These are phyloP conservation scores for Magnaporthales sp. DNA, from an alignment of 2,329 filamentous ascomycete species.

Conservation along the genomic window DNA sequence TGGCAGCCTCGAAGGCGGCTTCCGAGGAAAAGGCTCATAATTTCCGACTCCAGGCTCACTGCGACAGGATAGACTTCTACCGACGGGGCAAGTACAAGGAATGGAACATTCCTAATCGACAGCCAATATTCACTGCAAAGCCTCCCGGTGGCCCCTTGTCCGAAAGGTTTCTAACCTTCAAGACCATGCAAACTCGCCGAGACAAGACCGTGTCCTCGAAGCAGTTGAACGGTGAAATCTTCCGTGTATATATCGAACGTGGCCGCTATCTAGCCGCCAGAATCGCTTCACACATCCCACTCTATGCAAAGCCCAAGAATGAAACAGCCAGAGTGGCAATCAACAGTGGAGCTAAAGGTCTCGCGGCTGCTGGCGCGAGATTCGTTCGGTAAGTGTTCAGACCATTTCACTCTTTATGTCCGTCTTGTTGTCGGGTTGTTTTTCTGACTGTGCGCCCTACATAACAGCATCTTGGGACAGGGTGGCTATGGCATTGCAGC, in stretches of 20 bases:
- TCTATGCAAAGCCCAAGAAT: not conserved
- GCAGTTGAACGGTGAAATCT: too few species aligned
- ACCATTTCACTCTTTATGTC: not conserved
- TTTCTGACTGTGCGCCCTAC: not conserved
- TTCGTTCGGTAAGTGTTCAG: not conserved
- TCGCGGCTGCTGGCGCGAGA: not conserved
- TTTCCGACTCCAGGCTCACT: not conserved
- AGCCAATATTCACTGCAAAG: not conserved
- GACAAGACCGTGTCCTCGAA: not conserved
- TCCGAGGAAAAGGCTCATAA: not conserved
- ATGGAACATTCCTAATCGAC: not conserved
- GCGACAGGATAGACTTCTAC: not conserved
- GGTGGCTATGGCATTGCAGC: not conserved
- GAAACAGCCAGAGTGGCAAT: not conserved
- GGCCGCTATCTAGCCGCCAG: not conserved
- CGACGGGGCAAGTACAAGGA: not conserved
- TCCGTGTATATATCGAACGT: too few species aligned
- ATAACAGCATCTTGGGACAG: not conserved
- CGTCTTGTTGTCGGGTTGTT: not conserved
- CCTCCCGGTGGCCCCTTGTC: not conserved
- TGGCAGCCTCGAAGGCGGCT: not conserved
- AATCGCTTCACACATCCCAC: not conserved
- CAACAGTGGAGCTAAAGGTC: not conserved
- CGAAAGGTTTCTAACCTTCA: not conserved
- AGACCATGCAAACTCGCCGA: not conserved